Evolutionary conservation across 1,284 basidiomycete genomes (phyloP), one percentile per base, ranked within the genome.

Genomic region (Tilletia indica): DNA sequence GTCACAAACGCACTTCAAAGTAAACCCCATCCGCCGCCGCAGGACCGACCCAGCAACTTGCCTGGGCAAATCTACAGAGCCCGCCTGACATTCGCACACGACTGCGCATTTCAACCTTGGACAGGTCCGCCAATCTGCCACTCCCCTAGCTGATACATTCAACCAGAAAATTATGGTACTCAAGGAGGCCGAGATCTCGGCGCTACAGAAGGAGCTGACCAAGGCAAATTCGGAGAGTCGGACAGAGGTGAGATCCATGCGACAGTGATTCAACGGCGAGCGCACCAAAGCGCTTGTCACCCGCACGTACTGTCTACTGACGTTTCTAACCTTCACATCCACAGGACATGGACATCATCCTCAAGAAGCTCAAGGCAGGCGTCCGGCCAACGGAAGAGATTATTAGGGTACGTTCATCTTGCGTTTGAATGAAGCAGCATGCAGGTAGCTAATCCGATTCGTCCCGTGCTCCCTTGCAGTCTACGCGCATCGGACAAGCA

Each of bases 301-400:
- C 42, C 42, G 14, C 42, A 9, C 42, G 6, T 67, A 31, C 25
- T 31, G 25, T 31, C 25, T 31, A 31, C 25, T 31, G 2, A 31
- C 0, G 25, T 31, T 31, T 31, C 2, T 16, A 0, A 5, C n/a
- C 67, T 64, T 47, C 31, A 68, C 39, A 34, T 6, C n/a, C 45
- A 45, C 11, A 97, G 91, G 93, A 94, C 69, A 89, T 90, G 39
- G 83, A 91, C 16, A 85, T 86, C 45, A 87, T 95, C 67, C 86
- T 98, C 72, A 88, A 87, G 76, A 87, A 88, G 73, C 87, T 98
- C 73, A 94, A 93, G 87, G 88, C 88, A 72, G 89, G 92, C 61
- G 90, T 91, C 70, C 87, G 89, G 80, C 92, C 95, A 61, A 94
- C 91, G 74, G 95, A 97, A 87, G 88, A 91, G 48, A 86, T 96